Percentiles rank a stretch among this genome's conserved stretches.
phyloP scores from a whole-genome alignment of 805 yeast species.

The Myxozyma udenii region DNA sequence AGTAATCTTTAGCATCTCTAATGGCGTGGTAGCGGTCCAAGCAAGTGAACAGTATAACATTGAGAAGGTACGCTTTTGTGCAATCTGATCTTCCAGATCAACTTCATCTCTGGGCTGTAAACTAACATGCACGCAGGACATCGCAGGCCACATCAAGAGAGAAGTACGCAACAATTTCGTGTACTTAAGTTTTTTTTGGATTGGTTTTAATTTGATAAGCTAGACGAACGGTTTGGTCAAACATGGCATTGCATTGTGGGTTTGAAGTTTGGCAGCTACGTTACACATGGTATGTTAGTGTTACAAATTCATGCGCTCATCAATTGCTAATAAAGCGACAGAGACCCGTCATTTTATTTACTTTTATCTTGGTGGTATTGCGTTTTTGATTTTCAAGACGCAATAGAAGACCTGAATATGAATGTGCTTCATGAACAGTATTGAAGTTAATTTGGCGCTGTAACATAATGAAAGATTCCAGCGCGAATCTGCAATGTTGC shows the following conservation, averaged over 20 bases:
- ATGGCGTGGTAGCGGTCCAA: constrained; percentile 44
- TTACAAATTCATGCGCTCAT: too few relatives aligned
- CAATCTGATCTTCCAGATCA: too few relatives aligned
- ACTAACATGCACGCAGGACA: constrained; percentile 39
- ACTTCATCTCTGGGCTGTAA: neutral
- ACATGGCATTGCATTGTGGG: constrained; percentile 68
- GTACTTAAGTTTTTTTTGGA: neutral
- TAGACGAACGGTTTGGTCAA: constrained; percentile 54
- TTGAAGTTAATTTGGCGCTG: neutral
- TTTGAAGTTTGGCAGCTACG: constrained; percentile 57
- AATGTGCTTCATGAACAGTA: constrained; percentile 25
- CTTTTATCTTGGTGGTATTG: constrained; percentile 52
- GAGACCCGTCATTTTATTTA: constrained; percentile 53
- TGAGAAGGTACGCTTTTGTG: constrained; percentile 44
- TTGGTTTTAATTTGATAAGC: constrained; percentile 22
- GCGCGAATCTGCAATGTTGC: too few relatives aligned
- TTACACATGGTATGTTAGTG: constrained; percentile 52
- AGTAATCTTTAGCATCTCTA: too few relatives aligned
- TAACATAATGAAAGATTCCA: neutral
- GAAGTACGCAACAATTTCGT: constrained; percentile 37
- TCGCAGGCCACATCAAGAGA: constrained; percentile 57
- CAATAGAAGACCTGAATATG: too few relatives aligned
- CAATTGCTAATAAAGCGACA: neutral
- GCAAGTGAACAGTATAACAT: constrained; percentile 46
- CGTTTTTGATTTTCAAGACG: constrained; percentile 55